Conservation (phyloP, 331 rosid genomes). For the Rhamnella rubrinervis region DNA sequence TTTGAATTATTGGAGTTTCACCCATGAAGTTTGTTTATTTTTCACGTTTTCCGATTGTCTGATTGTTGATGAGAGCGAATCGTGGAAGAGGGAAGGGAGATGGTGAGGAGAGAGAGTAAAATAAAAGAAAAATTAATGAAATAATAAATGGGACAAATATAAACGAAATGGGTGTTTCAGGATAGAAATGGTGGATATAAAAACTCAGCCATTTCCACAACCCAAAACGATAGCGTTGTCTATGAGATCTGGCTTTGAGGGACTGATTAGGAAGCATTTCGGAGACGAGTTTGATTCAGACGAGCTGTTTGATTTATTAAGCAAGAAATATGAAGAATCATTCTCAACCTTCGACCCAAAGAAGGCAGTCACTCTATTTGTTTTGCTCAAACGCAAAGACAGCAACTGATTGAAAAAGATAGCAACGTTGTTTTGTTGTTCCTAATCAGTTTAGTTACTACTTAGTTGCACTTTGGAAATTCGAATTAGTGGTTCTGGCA, state of each 20-base stretch:
- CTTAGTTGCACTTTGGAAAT: no score
- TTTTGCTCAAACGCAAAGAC: slow-evolving; percentile 9
- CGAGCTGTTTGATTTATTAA: not conserved
- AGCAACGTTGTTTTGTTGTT: no score
- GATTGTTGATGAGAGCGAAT: no score
- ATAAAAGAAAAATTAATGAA: no score
- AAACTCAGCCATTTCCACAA: not conserved
- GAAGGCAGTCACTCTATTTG: not conserved
- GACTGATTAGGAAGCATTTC: not conserved
- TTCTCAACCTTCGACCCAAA: not conserved
- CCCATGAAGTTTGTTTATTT: no score
- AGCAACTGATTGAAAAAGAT: not conserved
- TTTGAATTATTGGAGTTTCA: no score
- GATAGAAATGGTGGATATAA: slow-evolving; percentile 11
- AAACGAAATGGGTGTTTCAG: slow-evolving; percentile 21
- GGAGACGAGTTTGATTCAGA: slow-evolving; percentile 4
- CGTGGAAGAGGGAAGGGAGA: no score
- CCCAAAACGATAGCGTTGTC: not conserved
- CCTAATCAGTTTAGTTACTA: no score
- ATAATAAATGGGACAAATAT: no score
- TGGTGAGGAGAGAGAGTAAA: no score
- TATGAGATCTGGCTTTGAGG: slow-evolving; percentile 5
- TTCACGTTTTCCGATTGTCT: no score
- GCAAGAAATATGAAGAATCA: slow-evolving; percentile 13
- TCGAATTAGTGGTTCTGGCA: no score